Base-by-base conservation (phyloP, 2,329 filamentous ascomycete genomes). In the Fusarium longipes region DNA sequence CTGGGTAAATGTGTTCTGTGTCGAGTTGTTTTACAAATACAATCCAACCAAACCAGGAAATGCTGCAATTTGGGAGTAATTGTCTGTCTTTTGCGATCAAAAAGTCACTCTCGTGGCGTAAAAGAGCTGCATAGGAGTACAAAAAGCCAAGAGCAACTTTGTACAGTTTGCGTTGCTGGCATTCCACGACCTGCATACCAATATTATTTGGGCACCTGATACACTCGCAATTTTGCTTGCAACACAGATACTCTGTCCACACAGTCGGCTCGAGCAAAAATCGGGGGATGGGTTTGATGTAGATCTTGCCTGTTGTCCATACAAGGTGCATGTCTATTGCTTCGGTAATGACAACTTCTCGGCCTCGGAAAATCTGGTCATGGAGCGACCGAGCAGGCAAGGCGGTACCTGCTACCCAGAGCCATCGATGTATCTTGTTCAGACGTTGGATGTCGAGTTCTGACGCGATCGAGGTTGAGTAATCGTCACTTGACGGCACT, bases 271-370 rank as follows among this genome's bases (percentile, higher is more conserved):
- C 49, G 0, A 52, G 38, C 0, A 52, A 4, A 11, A 52, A 52
- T 0, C 38, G 29, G 3, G 36, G 38, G 3, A 52, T 20, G 12
- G 48, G 36, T 3, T 51, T 40, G 2, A 51, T 51, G 38, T 32
- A 51, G 3, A 51, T 32, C 0, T n/a, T 20, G 0, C 35, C 48
- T 4, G 38, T 43, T 2, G 20, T 44, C 38, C 49, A 52, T 8
- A 52, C 7, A 20, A 44, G 29, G 3, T 52, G 29, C 38, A 35
- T 52, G 25, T 52, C 29, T 29, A 44, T 52, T 2, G 20, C 18
- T 7, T 51, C 48, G 1, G 18, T 39, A 14, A 39, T 20, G 11
- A 40, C 15, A 1, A 42, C 20, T 6, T 42, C 18, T n/a, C 48
- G 36, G 3, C 25, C 20, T 18, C 2, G 25, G 10, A 15, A 24